Evolutionary conservation across 306 rosid genomes (phyloP), one percentile per base, ranked within the genome.

Genomic region (Urtica urens): DNA sequence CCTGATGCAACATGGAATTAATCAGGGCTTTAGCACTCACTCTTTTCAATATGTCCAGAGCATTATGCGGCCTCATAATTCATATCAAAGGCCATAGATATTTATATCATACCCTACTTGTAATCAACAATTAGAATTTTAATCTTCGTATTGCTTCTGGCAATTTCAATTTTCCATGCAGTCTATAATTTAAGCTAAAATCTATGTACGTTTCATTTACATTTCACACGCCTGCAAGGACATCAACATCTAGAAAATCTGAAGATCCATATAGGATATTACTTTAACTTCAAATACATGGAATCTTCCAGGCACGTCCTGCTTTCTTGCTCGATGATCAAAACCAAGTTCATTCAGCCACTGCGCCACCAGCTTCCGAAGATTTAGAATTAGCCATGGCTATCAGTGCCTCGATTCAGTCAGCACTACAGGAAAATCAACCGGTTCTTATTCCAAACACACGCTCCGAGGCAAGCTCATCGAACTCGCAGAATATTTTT

Each of bases 291-390:
- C 39, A 34, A 39, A 49, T 41, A 25, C 55, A 56, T 27, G n/a
- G 33, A 33, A 37, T 42, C 38, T 73, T 67, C 47, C 86, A 92
- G 96, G 67, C 42, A 7, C 55, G 4, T 59, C 94, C 96, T 20
- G 70, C 71, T 48, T 82, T 92, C 75, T 59, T 86, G 80, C 77
- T 43, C 20, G 56, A 21, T 53, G 73, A 60, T 69, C 75, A 61
- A 50, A 27, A 60, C 30, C 62, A 78, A 19, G 61, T 55, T 46
- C 60, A 13, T 60, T 75, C 77, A 37, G 80, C 99, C 40, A 75
- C 86, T 24, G 93, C 93, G 41, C 94, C 99, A 20, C 75, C 74
- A 57, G 46, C 58, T 52, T 72, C 81, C 16, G 99, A 77, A 79
- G 95, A 82, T 68, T 46, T 65, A 38, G 92, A 77, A 60, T 43